phyloP scores from a whole-genome alignment of 208 protist genomes.

The Wallacemonas sp. region DNA sequence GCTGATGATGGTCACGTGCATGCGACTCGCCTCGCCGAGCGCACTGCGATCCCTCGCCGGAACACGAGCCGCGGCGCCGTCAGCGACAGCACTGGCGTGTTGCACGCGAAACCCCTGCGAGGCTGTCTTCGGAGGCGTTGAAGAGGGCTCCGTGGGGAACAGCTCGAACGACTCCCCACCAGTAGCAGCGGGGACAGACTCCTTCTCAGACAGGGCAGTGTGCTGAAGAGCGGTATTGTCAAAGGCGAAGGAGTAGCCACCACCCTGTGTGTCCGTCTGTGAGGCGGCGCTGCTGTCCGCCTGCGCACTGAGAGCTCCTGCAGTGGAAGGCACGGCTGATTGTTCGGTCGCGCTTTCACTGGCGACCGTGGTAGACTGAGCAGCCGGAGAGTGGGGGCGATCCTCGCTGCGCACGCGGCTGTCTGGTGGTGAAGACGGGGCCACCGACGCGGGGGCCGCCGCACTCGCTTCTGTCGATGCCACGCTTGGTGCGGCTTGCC shows the following conservation, averaged over 20 bases:
- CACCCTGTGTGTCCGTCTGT: neutral
- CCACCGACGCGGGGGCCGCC: too few species aligned
- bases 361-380: too few species aligned
- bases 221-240: neutral
- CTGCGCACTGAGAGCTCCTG: too few species aligned
- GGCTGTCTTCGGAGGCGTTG: neutral
- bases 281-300: neutral
- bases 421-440: too few species aligned
- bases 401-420: too few species aligned
- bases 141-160: neutral
- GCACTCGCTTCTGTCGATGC: too few species aligned
- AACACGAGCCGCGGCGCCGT: neutral
- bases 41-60: neutral
- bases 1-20: conserved; percentile 4
- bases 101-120: neutral
- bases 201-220: too few species aligned
- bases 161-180: neutral
- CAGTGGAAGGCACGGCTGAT: too few species aligned
- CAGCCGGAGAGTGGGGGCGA: too few species aligned
- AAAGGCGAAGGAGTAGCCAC: neutral
- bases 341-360: too few species aligned
- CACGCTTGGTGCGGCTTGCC: too few species aligned
- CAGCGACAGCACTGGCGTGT: neutral
- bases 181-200: neutral
- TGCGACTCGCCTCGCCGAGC: neutral